Conservation (phyloP, 106 monocot species). For the Ottelia alismoides region DNA sequence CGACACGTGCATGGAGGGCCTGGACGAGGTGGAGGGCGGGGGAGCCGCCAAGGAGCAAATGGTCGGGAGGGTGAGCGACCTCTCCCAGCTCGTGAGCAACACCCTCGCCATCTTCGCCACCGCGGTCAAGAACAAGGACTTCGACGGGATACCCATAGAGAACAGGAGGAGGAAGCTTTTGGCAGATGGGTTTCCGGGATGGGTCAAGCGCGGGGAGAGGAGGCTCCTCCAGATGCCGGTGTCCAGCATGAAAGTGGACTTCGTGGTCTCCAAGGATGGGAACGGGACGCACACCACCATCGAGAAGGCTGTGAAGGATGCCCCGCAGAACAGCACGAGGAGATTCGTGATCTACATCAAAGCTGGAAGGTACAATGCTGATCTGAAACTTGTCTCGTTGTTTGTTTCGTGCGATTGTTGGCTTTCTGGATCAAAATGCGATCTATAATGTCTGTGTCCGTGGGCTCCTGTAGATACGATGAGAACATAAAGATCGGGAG, state of each 20-base stretch:
- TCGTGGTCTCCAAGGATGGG: conserved; percentile 68
- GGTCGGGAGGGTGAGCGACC: conserved; percentile 33
- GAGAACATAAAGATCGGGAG: conserved; percentile 35
- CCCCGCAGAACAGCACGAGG: conserved; percentile 52
- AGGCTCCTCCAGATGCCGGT: conserved; percentile 49
- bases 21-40: conserved; percentile 27
- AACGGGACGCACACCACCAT: conserved; percentile 65
- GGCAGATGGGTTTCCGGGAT: conserved; percentile 37
- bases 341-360: conserved; percentile 37
- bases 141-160: conserved; percentile 69
- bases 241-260: conserved; percentile 32
- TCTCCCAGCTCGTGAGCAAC: conserved; percentile 66
- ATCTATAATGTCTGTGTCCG: background rate
- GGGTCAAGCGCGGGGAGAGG: conserved; percentile 47
- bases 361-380: background rate
- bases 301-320: conserved; percentile 57
- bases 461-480: conserved; percentile 22
- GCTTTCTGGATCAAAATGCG: background rate
- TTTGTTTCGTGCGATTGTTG: background rate
- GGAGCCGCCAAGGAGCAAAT: conserved; percentile 50
- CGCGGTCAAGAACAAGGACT: conserved; percentile 31
- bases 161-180: conserved; percentile 16
- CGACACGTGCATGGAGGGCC: conserved; percentile 77
- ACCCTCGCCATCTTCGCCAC: conserved; percentile 69
- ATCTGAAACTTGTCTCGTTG: background rate